Evolutionary conservation across 2,329 filamentous ascomycete species (phyloP).

Genomic region (Penicillium sp.): DNA sequence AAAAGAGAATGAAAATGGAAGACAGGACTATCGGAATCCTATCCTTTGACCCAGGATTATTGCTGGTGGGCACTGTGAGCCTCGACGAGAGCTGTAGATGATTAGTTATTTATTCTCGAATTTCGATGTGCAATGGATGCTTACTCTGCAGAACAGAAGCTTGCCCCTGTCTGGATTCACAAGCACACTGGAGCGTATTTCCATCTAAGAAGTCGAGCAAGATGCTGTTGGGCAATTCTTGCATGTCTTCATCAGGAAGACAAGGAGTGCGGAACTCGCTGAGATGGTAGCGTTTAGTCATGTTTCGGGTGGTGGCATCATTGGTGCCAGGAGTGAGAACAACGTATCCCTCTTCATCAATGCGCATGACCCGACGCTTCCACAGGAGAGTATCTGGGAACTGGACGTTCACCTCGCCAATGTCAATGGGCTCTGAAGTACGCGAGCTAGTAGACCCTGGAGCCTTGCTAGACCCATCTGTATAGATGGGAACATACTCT

Average conservation of each 20-base stretch:
- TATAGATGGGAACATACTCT: constrained; percentile 14
- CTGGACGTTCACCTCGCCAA: constrained; percentile 93
- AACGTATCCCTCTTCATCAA: constrained; percentile 80
- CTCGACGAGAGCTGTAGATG: constrained; percentile 40
- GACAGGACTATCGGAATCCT: constrained; percentile 3
- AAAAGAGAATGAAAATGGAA: constrained; percentile 4
- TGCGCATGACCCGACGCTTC: constrained; percentile 86
- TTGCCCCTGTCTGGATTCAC: constrained; percentile 56
- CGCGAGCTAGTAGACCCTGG: constrained; percentile 42
- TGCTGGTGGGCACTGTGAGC: constrained; percentile 39
- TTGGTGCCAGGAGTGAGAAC: constrained; percentile 71
- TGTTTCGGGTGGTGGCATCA: constrained; percentile 57
- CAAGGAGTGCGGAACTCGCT: constrained; percentile 77
- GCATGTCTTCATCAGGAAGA: constrained; percentile 82
- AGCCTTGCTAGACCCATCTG: constrained; percentile 28
- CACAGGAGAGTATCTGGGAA: constrained; percentile 94
- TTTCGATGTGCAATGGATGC: constrained; percentile 18
- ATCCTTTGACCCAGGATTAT: constrained; percentile 9
- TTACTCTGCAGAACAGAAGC: constrained; percentile 52
- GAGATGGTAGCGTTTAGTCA: constrained; percentile 78
- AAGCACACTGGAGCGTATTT: constrained; percentile 62
- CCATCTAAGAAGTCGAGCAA: constrained; percentile 62
- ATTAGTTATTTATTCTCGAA: constrained; percentile 13
- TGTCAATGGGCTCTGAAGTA: constrained; percentile 59
- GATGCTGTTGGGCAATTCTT: constrained; percentile 87